Percentiles rank a stretch among this genome's conserved stretches.
Evolutionary conservation across 2,329 filamentous ascomycete species (phyloP).

Genomic region (Colletotrichum salicis): DNA sequence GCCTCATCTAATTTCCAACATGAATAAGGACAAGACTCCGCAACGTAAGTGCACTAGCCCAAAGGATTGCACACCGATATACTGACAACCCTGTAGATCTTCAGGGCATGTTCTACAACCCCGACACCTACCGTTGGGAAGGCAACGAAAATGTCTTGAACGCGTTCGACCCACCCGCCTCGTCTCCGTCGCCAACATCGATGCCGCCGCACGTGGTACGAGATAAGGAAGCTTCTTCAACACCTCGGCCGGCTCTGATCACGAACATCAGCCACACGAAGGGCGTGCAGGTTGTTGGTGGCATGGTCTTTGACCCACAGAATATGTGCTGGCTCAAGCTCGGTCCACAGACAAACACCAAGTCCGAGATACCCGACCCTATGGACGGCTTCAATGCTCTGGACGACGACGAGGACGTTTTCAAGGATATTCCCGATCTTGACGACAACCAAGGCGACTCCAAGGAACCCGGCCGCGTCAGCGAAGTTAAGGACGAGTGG

Average conservation of each 20-base stretch:
- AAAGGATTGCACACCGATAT: background rate
- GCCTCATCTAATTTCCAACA: slow-evolving; percentile 89
- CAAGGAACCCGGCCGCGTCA: slow-evolving; percentile 62
- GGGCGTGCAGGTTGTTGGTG: slow-evolving; percentile 92
- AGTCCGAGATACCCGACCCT: slow-evolving; percentile 63
- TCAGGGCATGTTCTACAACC: slow-evolving; percentile 97
- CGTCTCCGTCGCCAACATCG: slow-evolving; percentile 64
- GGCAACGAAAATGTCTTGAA: slow-evolving; percentile 89
- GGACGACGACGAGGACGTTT: slow-evolving; percentile 91
- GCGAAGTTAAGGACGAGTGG: slow-evolving; percentile 79
- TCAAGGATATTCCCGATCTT: slow-evolving; percentile 93
- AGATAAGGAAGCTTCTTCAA: slow-evolving; percentile 65
- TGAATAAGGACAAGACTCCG: slow-evolving; percentile 77
- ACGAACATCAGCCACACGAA: slow-evolving; percentile 87
- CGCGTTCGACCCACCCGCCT: slow-evolving; percentile 76
- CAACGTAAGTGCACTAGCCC: slow-evolving; percentile 72
- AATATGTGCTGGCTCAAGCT: slow-evolving; percentile 98
- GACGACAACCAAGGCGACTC: slow-evolving; percentile 72
- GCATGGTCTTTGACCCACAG: slow-evolving; percentile 97
- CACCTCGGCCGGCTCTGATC: slow-evolving; percentile 82
- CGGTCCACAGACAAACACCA: slow-evolving; percentile 57
- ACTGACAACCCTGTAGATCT: slow-evolving; percentile 67
- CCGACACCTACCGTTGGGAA: slow-evolving; percentile 88
- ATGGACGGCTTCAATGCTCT: slow-evolving; percentile 75
- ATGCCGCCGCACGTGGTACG: slow-evolving; percentile 55